Percentiles rank a stretch among this genome's conserved stretches.
phyloP scores from a whole-genome alignment of 176 grass and related monocot genomes.

The Avena eriantha region DNA sequence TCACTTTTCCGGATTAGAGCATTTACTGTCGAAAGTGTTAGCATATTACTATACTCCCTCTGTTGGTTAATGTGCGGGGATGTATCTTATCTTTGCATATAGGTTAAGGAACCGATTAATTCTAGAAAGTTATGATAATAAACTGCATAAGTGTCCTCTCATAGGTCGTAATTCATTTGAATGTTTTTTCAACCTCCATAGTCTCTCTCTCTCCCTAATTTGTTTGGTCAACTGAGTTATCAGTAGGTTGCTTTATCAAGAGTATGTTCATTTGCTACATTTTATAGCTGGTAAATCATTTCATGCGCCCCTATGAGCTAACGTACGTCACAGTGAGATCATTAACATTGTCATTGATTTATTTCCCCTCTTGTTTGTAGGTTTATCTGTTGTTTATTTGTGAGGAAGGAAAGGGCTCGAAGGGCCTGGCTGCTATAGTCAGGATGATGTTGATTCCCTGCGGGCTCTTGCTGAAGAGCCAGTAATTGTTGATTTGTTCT shows the following conservation, averaged over 20 bases:
- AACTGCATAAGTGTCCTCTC: background rate
- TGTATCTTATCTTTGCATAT: background rate
- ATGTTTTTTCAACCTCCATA: slow-evolving; percentile 46
- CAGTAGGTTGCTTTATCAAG: background rate
- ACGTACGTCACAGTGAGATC: background rate
- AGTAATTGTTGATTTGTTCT: slow-evolving; percentile 78
- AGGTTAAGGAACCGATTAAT: background rate
- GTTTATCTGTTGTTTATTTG: slow-evolving; percentile 81
- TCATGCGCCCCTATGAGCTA: background rate
- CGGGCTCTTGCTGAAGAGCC: slow-evolving; percentile 76
- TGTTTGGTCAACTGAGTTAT: background rate
- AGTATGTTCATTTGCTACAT: background rate
- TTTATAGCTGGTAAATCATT: background rate
- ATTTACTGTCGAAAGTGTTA: background rate
- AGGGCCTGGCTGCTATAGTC: slow-evolving; percentile 64
- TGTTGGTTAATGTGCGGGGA: background rate
- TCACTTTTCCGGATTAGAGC: background rate
- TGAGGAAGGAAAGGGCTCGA: slow-evolving; percentile 58
- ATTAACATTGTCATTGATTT: background rate
- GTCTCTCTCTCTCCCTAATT: slow-evolving; percentile 27
- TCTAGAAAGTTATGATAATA: background rate
- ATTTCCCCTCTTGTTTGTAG: slow-evolving; percentile 39
- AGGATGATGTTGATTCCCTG: slow-evolving; percentile 86
- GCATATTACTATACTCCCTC: background rate
- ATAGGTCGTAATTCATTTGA: background rate